A percentile compares a stretch with the other conserved stretches of the same genome.
phyloP scores from a whole-genome alignment of 1,139 yeast species.

The Nakaseomyces sp. region DNA sequence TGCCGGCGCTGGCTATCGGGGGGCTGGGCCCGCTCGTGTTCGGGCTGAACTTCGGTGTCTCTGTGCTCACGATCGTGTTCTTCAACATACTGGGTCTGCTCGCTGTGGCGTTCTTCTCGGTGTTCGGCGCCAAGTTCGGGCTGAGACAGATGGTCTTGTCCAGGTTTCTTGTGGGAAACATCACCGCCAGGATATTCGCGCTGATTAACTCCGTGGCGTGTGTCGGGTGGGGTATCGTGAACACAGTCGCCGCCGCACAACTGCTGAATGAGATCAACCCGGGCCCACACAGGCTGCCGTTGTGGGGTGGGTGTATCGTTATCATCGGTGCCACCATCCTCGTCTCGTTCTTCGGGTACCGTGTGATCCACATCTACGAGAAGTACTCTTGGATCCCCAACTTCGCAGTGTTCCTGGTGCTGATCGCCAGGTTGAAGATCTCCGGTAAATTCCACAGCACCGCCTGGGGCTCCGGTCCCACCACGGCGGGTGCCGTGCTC shows the following conservation, averaged over 20 bases:
- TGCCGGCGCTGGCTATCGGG: slow-evolving; percentile 77
- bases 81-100: slow-evolving; percentile 64
- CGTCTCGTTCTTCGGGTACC: slow-evolving; percentile 82
- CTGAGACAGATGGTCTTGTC: slow-evolving; percentile 82
- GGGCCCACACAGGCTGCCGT: slow-evolving; percentile 50
- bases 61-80: slow-evolving; percentile 54
- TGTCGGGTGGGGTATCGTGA: slow-evolving; percentile 94
- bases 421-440: slow-evolving; percentile 67
- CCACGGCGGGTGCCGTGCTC: slow-evolving; percentile 67
- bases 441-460: slow-evolving; percentile 49
- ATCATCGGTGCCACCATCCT: slow-evolving; percentile 59
- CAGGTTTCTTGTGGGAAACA: slow-evolving; percentile 67
- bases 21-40: slow-evolving; percentile 55
- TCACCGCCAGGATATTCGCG: slow-evolving; percentile 69
- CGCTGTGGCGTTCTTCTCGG: slow-evolving; percentile 76
- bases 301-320: slow-evolving; percentile 85
- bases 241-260: slow-evolving; percentile 84
- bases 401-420: slow-evolving; percentile 57
- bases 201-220: slow-evolving; percentile 74
- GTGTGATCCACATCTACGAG: slow-evolving; percentile 72
- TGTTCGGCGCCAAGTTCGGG: slow-evolving; percentile 79
- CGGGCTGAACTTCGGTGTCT: slow-evolving; percentile 55
- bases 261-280: slow-evolving; percentile 66
- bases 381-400: slow-evolving; percentile 88
- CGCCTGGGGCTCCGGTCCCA: slow-evolving; percentile 38